phyloP scores from a whole-genome alignment of 2,329 filamentous ascomycete genomes.

The Colletotrichum sp. region DNA sequence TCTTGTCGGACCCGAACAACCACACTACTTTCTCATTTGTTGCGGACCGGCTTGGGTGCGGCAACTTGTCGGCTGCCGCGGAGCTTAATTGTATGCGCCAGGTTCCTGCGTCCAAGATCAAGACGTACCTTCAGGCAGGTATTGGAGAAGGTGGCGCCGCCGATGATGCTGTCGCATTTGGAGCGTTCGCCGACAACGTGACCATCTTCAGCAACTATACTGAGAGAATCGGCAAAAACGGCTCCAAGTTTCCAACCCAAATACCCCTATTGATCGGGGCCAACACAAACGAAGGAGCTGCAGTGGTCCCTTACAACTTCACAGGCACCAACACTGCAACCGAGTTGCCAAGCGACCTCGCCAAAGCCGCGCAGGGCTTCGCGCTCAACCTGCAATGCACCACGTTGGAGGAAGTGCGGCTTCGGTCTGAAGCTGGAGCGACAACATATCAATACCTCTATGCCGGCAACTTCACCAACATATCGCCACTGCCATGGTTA shows the following conservation, averaged over 20 bases:
- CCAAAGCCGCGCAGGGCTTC: not conserved
- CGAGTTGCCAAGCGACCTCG: not conserved
- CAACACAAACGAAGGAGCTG: not conserved
- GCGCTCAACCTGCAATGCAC: not conserved
- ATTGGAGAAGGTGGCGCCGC: not conserved
- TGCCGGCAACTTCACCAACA: not conserved
- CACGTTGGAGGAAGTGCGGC: not conserved
- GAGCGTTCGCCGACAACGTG: not conserved
- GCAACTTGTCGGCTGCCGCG: not conserved
- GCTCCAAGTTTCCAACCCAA: not conserved
- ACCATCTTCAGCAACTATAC: not conserved
- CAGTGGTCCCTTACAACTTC: not conserved
- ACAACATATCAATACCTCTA: not conserved
- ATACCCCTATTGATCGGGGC: not conserved
- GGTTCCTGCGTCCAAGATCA: not conserved
- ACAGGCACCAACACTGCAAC: not conserved
- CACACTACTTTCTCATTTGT: not conserved
- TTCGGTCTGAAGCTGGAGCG: not conserved
- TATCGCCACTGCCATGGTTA: not conserved
- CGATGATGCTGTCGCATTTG: not conserved
- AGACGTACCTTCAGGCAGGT: not conserved
- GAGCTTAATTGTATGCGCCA: not conserved
- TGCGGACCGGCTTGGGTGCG: not conserved
- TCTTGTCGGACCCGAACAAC: not conserved
- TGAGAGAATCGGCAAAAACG: not conserved